phyloP scores from a whole-genome alignment of 2,329 filamentous ascomycete species.

The Sporothrix dimorphospora region DNA sequence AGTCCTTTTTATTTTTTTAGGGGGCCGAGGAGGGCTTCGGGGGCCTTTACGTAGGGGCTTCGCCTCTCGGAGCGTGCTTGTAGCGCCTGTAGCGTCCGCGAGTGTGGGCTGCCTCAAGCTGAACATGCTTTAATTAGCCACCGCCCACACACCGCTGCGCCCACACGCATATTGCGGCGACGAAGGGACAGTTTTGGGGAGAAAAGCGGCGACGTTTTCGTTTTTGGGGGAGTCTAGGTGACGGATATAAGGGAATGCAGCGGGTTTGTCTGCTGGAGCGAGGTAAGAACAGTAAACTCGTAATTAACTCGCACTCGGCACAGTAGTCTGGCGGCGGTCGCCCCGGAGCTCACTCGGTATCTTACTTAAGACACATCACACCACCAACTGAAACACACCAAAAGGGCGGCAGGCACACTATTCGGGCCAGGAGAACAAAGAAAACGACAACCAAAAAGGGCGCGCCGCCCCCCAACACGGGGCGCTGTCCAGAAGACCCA shows the following conservation, averaged over 20 bases:
- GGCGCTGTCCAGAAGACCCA: neutral
- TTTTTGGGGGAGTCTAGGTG: neutral
- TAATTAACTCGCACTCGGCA: too few relatives aligned
- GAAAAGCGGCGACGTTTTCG: neutral
- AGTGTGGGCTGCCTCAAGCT: conserved; percentile 14
- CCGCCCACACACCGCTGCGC: neutral
- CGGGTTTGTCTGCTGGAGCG: neutral
- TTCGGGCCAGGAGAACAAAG: conserved; percentile 15
- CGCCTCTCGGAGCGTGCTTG: neutral
- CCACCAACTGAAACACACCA: neutral
- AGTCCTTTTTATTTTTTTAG: too few relatives aligned
- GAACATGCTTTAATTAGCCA: conserved; percentile 6
- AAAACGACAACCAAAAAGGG: neutral
- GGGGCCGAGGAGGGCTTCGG: too few relatives aligned
- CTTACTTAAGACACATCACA: too few relatives aligned
- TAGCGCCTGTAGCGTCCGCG: neutral
- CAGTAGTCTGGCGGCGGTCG: conserved; percentile 1
- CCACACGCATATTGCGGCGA: conserved; percentile 2
- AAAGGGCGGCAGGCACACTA: neutral
- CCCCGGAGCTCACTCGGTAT: too few relatives aligned
- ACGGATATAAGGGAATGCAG: neutral
- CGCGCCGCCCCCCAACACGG: neutral
- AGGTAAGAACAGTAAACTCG: too few relatives aligned
- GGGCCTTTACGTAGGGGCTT: neutral
- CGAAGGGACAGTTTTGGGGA: neutral